phyloP scores from a whole-genome alignment of 306 rosid species.

The Trifolium subterraneum region DNA sequence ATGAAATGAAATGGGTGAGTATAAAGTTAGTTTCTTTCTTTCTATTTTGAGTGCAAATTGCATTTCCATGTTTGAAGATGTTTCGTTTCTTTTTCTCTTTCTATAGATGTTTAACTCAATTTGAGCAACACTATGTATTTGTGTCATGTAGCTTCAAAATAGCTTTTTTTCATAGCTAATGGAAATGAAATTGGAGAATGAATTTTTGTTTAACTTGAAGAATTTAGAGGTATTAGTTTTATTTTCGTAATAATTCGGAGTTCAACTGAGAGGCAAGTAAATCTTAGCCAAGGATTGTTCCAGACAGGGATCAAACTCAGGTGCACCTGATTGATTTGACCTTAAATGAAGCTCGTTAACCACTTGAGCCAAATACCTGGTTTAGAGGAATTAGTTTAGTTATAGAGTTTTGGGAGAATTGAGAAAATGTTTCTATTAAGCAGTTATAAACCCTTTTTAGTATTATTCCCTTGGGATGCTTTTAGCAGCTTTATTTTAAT shows the following conservation, averaged over 20 bases:
- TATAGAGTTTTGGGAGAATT: constrained; percentile 22
- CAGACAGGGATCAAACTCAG: too few relatives aligned
- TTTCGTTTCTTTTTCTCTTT: neutral
- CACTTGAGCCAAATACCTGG: too few relatives aligned
- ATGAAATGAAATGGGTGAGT: constrained; percentile 32
- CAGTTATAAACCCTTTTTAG: constrained; percentile 21
- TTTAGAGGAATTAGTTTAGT: constrained; percentile 8
- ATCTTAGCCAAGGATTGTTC: too few relatives aligned
- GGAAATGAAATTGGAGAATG: neutral
- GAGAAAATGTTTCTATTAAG: constrained; percentile 26
- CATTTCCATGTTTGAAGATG: constrained; percentile 13
- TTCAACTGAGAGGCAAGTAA: too few relatives aligned
- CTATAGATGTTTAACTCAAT: constrained; percentile 14
- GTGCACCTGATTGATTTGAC: too few relatives aligned
- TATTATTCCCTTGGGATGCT: neutral
- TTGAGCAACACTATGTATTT: too few relatives aligned
- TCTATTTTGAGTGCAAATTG: constrained; percentile 22
- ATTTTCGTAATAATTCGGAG: too few relatives aligned
- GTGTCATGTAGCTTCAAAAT: neutral
- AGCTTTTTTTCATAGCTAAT: neutral
- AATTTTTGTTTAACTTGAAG: constrained; percentile 13
- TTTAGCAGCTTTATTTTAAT: neutral
- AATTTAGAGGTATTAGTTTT: neutral
- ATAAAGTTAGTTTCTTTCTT: constrained; percentile 35
- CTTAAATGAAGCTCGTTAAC: too few relatives aligned